These are phyloP conservation scores for Tolypocladium cylindrosporum DNA, from an alignment of 2,329 filamentous ascomycete species.

Conservation along the genomic window DNA sequence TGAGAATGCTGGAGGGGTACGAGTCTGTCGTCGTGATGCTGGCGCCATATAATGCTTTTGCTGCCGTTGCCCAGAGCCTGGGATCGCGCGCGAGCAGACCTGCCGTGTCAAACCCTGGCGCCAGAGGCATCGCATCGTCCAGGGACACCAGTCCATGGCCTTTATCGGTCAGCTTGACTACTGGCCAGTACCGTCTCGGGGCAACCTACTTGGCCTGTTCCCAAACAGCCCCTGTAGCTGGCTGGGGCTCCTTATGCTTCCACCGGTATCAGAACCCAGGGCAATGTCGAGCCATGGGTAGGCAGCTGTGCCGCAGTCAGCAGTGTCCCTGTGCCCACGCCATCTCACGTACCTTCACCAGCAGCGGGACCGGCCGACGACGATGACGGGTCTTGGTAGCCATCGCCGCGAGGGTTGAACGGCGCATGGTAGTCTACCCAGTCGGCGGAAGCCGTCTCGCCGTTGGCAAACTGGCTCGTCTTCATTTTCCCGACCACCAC, in stretches of 20 bases:
- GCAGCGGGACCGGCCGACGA: conserved; percentile 19
- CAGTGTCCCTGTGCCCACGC: background rate
- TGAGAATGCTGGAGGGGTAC: conserved; percentile 20
- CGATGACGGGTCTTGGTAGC: conserved; percentile 34
- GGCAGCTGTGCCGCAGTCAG: conserved; percentile 11
- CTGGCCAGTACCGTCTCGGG: background rate
- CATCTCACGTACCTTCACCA: conserved; percentile 1
- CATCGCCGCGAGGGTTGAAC: conserved; percentile 36
- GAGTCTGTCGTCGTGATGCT: conserved; percentile 20
- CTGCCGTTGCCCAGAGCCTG: conserved; percentile 20
- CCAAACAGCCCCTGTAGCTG: conserved; percentile 33
- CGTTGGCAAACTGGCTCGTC: conserved; percentile 33
- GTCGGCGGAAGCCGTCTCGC: conserved; percentile 34
- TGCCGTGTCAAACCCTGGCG: conserved; percentile 29
- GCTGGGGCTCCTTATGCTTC: conserved; percentile 34
- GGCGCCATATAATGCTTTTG: conserved; percentile 16
- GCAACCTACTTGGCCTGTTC: conserved; percentile 26
- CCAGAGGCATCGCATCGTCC: conserved; percentile 29
- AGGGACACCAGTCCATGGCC: conserved; percentile 26
- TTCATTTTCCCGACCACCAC: conserved; percentile 36
- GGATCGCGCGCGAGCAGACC: conserved; percentile 30
- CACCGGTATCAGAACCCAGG: conserved; percentile 34
- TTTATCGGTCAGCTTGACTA: conserved; percentile 4
- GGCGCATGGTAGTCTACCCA: conserved; percentile 26
- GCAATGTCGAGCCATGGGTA: conserved; percentile 36